phyloP scores from a whole-genome alignment of 148 eudicot species.

The Dysphania ambrosioides region DNA sequence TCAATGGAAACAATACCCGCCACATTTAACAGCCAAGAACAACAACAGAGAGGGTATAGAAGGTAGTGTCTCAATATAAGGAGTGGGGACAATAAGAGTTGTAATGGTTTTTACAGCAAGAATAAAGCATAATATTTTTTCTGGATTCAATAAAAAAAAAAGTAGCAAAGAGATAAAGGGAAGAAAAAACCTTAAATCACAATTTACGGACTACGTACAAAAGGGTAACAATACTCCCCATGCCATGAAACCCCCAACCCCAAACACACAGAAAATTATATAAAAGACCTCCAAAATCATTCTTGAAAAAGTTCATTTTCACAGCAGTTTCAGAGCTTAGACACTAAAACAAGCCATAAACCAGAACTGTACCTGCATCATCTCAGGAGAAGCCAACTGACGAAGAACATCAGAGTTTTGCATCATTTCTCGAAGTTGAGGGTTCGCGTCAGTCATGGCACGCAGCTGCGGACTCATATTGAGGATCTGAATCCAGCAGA shows the following conservation, averaged over 20 bases:
- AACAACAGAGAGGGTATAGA: neutral
- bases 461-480: constrained; percentile 69
- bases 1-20: neutral
- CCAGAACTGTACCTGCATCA: constrained; percentile 63
- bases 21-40: neutral
- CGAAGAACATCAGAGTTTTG: constrained; percentile 85
- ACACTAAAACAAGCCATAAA: neutral
- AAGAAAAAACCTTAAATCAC: too few relatives aligned
- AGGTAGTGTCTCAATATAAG: neutral
- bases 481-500: constrained; percentile 42
- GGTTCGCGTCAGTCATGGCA: constrained; percentile 67
- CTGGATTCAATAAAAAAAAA: too few relatives aligned
- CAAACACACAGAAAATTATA: too few relatives aligned
- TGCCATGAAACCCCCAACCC: too few relatives aligned
- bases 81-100: neutral
- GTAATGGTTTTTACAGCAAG: neutral
- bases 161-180: too few relatives aligned
- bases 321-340: too few relatives aligned
- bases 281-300: too few relatives aligned
- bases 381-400: constrained; percentile 71
- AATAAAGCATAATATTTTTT: too few relatives aligned
- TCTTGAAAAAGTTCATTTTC: too few relatives aligned
- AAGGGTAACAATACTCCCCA: too few relatives aligned
- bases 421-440: constrained; percentile 92
- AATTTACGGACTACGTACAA: too few relatives aligned